Percentiles rank a stretch among this genome's conserved stretches.
Conservation (phyloP, 1,139 yeast species). For the Taphrina deformans region DNA sequence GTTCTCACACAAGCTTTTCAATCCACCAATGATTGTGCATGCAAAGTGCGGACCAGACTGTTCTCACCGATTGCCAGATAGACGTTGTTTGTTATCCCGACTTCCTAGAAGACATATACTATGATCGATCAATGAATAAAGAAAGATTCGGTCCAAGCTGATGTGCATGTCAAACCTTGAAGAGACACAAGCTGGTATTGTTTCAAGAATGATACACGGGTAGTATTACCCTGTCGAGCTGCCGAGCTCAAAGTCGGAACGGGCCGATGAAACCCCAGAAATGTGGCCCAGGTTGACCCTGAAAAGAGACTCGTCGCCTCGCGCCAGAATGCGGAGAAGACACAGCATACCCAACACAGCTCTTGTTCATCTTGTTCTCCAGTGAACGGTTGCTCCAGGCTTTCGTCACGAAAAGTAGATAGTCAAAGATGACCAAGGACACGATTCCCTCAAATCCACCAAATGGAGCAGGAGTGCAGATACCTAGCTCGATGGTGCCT, state of each 20-base stretch:
- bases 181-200: no score
- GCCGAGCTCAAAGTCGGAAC: not conserved
- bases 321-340: conserved; percentile 5
- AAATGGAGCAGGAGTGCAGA: conserved; percentile 31
- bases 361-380: not conserved
- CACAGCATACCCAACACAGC: not conserved
- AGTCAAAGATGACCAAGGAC: conserved; percentile 21
- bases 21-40: no score
- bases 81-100: no score
- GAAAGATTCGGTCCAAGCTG: no score
- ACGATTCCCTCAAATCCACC: conserved; percentile 30
- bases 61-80: no score
- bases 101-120: no score
- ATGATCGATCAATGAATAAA: no score
- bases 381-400: no score
- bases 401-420: not conserved
- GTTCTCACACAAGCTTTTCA: no score
- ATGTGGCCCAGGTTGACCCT: not conserved
- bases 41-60: no score
- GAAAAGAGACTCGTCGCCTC: not conserved
- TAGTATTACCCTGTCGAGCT: not conserved
- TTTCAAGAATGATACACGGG: no score
- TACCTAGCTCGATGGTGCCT: conserved; percentile 25
- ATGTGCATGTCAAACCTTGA: no score
- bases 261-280: conserved; percentile 2